Percentiles rank a stretch among this genome's conserved stretches.
Evolutionary conservation across 768 basidiomycete species (phyloP).

Genomic region (Mycena leptocephala): DNA sequence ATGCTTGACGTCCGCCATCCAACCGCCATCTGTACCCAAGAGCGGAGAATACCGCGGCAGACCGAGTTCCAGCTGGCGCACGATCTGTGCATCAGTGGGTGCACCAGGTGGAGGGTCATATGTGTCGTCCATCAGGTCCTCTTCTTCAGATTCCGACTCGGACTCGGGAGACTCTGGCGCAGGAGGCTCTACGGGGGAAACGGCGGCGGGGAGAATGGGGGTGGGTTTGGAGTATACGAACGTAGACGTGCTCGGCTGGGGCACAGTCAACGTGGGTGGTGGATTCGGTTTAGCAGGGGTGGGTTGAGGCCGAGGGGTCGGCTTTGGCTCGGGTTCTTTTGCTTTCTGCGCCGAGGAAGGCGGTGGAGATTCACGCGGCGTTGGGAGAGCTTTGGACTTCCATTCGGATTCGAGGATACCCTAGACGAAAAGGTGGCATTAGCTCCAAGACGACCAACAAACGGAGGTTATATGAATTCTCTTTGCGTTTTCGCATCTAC

Average conservation of each 20-base stretch:
- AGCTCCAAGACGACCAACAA: neutral
- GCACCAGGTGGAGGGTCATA: slow-evolving; percentile 28
- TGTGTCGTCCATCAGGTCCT: slow-evolving; percentile 51
- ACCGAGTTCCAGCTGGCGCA: slow-evolving; percentile 81
- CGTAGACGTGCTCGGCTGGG: slow-evolving; percentile 44
- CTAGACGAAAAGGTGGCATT: slow-evolving; percentile 54
- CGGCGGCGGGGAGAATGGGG: slow-evolving; percentile 54
- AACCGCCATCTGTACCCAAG: slow-evolving; percentile 76
- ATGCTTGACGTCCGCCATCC: slow-evolving; percentile 74
- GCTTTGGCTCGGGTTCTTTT: neutral
- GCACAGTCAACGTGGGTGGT: slow-evolving; percentile 53
- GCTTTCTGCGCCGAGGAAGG: slow-evolving; percentile 66
- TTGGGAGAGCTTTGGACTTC: slow-evolving; percentile 77
- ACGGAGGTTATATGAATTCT: no score
- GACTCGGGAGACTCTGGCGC: slow-evolving; percentile 14
- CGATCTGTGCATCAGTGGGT: slow-evolving; percentile 65
- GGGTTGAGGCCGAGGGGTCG: neutral
- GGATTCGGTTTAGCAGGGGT: neutral
- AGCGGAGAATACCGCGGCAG: slow-evolving; percentile 80
- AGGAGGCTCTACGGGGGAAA: neutral
- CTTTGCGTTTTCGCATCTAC: no score
- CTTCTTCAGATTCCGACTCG: slow-evolving; percentile 40
- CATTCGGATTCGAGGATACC: slow-evolving; percentile 79
- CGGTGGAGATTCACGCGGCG: slow-evolving; percentile 74
- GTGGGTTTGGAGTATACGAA: slow-evolving; percentile 47